A percentile compares a stretch with the other conserved stretches of the same genome.
phyloP scores from a whole-genome alignment of 2,329 filamentous ascomycete species.

The Paracoccidioides brasiliensis region DNA sequence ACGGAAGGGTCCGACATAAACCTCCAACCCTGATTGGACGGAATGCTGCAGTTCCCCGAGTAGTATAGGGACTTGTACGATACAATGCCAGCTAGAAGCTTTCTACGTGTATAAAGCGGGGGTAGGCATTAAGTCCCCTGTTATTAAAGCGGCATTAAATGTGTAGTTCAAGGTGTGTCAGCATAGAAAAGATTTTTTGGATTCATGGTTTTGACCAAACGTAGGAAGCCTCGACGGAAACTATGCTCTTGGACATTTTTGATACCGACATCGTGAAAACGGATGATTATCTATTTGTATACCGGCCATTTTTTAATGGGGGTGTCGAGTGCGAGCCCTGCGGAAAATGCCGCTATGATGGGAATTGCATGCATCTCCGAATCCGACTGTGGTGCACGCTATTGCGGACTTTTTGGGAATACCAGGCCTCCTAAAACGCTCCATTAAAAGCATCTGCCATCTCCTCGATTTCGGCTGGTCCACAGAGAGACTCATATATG shows the following conservation, averaged over 20 bases:
- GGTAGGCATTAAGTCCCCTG: conserved; percentile 14
- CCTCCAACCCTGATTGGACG: neutral
- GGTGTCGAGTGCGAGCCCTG: neutral
- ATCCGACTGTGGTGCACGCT: conserved; percentile 5
- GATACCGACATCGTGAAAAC: conserved; percentile 3
- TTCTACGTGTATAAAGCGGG: conserved; percentile 17
- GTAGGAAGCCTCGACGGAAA: conserved; percentile 6
- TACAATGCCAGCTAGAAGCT: conserved; percentile 11
- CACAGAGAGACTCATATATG: neutral
- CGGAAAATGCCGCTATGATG: too few species aligned
- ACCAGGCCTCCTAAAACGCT: neutral
- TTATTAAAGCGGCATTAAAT: conserved; percentile 13
- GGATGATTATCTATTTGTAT: conserved; percentile 7
- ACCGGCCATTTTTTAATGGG: conserved; percentile 1
- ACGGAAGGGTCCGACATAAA: too few species aligned
- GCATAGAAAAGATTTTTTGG: neutral
- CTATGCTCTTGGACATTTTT: conserved; percentile 7
- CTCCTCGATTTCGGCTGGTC: conserved; percentile 1
- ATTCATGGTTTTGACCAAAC: neutral
- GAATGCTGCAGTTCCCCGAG: neutral
- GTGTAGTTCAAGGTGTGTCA: conserved; percentile 16
- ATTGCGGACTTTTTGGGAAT: conserved; percentile 10
- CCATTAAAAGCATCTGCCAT: conserved; percentile 3
- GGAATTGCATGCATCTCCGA: conserved; percentile 2
- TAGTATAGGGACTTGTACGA: conserved; percentile 5